A percentile compares a stretch with the other conserved stretches of the same genome.
These are phyloP conservation scores for Fusarium proliferatum DNA, from an alignment of 2,329 filamentous ascomycete genomes.

Conservation along the genomic window DNA sequence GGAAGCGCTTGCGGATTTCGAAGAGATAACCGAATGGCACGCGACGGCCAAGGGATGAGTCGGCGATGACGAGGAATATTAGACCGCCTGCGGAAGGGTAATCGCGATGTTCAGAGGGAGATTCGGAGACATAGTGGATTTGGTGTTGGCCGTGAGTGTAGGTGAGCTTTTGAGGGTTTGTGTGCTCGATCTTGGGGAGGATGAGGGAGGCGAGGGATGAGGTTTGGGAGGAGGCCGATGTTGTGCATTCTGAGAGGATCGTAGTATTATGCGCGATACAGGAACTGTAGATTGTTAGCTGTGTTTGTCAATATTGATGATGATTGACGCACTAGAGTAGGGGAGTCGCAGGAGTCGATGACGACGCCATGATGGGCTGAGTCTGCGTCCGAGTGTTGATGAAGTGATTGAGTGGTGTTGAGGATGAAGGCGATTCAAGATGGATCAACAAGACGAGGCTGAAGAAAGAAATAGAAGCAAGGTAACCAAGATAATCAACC, in stretches of 20 bases:
- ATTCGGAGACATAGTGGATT: slow-evolving; percentile 94
- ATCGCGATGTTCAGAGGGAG: slow-evolving; percentile 72
- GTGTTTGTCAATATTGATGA: neutral
- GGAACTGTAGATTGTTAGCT: slow-evolving; percentile 65
- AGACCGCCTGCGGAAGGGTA: slow-evolving; percentile 78
- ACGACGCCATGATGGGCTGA: slow-evolving; percentile 71
- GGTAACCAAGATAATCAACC: neutral
- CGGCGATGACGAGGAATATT: slow-evolving; percentile 91
- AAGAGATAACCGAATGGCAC: slow-evolving; percentile 93
- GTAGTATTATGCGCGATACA: slow-evolving; percentile 95
- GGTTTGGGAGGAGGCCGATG: slow-evolving; percentile 83
- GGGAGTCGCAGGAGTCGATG: slow-evolving; percentile 73
- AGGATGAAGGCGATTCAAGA: neutral
- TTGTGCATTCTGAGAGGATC: slow-evolving; percentile 92
- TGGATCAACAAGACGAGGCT: neutral
- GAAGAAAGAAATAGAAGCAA: slow-evolving; percentile 4
- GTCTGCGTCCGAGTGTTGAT: neutral
- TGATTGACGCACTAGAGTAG: slow-evolving; percentile 74
- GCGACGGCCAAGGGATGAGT: slow-evolving; percentile 82
- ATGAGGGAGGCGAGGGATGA: slow-evolving; percentile 92
- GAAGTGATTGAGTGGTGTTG: neutral
- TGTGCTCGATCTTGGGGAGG: slow-evolving; percentile 92
- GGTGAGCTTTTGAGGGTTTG: slow-evolving; percentile 84
- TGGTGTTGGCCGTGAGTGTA: slow-evolving; percentile 92
- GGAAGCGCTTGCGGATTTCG: slow-evolving; percentile 89